These are phyloP conservation scores for Saccharomyces hybrid DNA, from an alignment of 1,139 yeast species.

Conservation along the genomic window DNA sequence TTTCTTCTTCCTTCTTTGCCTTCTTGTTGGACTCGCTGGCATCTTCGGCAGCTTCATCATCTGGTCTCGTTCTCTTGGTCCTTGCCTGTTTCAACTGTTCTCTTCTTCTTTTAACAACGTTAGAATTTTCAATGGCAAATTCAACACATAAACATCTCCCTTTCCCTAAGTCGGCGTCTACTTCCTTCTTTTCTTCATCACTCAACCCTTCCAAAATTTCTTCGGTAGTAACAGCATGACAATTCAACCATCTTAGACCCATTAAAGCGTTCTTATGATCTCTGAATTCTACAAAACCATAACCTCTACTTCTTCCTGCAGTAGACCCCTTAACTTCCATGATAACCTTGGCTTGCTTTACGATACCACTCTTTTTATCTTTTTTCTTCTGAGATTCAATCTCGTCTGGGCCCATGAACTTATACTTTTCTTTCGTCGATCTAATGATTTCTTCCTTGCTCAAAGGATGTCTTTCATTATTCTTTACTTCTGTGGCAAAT, in stretches of 20 bases:
- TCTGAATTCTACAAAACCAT: conserved; percentile 88
- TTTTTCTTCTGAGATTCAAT: conserved; percentile 43
- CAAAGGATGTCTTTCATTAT: conserved; percentile 68
- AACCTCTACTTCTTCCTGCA: conserved; percentile 88
- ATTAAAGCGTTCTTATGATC: conserved; percentile 90
- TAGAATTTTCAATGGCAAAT: conserved; percentile 92
- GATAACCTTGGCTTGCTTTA: conserved; percentile 85
- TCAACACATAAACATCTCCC: conserved; percentile 84
- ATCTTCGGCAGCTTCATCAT: conserved; percentile 29
- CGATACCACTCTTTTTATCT: conserved; percentile 78
- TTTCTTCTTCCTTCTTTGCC: conserved; percentile 25
- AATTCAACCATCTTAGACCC: conserved; percentile 97
- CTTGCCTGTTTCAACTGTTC: conserved; percentile 53
- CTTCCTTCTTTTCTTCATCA: conserved; percentile 57
- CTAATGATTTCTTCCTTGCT: conserved; percentile 83
- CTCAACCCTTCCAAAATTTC: conserved; percentile 67
- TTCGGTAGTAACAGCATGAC: conserved; percentile 67
- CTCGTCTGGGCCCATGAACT: conserved; percentile 40
- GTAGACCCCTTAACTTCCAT: conserved; percentile 86
- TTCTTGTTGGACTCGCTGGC: background rate
- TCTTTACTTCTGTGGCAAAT: conserved; percentile 86
- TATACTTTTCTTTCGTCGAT: conserved; percentile 60
- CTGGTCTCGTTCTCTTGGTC: conserved; percentile 30
- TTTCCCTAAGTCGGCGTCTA: conserved; percentile 44
- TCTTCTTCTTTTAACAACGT: conserved; percentile 81